Evolutionary conservation across 495 filamentous ascomycete genomes (phyloP), one percentile per base, ranked within the genome.

Genomic region (Talaromyces stipitatus): DNA sequence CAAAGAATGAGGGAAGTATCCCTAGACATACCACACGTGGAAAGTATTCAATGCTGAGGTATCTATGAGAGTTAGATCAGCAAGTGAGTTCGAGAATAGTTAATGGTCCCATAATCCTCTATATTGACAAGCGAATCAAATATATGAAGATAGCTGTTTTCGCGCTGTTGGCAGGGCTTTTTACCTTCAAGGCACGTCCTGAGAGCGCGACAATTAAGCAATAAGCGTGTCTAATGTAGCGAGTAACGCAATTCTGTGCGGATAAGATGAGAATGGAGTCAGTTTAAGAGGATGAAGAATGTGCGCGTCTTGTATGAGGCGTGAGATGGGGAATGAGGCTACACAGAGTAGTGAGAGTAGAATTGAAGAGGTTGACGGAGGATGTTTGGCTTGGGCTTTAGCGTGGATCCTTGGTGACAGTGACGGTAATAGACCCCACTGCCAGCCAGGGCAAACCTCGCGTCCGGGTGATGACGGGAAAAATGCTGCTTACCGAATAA

Each of bases 301-400:
- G 43, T 47, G 43, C 43, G 24, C 43, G 43, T 47, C 43, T 24
- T 4, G 22, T 47, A 24, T 26, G 23, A 20, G 22, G 52, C 10
- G 29, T 12, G 52, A 23, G 16, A 50, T 11, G 16, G 30, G 26
- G 54, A 46, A 28, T 55, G 36, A 55, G 36, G 28, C 9, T 28
- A 26, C n/a, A 23, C 28, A 55, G 16, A n/a, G 32, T 7, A 18
- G 11, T 4, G 20, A 9, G n/a, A 51, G 27, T 14, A 51, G 48
- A 30, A 28, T 51, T 69, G 68, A 66, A 58, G 56, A 71, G 69
- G 60, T 66, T 65, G 66, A 74, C 63, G 73, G 68, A 69, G 61
- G 69, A 72, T 76, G 72, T 76, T 76, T 76, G 74, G 74, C 72
- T 72, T 72, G 72, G 23, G 32, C n/a, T 64, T 69, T 78, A 77